Conservation (phyloP, 495 filamentous ascomycete species). For the Penicillium subrubescens region DNA sequence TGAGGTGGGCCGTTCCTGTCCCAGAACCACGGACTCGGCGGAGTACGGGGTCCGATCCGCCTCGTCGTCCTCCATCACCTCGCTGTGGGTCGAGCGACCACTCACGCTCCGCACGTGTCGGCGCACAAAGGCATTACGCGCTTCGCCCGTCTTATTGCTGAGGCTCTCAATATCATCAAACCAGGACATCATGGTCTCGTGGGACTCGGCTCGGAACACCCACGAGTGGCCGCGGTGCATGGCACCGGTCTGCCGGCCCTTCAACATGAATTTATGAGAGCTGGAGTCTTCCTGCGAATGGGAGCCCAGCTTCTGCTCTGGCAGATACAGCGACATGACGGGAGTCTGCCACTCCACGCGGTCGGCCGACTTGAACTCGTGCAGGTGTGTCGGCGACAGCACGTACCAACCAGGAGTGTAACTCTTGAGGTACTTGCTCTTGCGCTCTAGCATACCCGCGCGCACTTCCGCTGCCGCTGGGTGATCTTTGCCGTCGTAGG, state of each 20-base stretch:
- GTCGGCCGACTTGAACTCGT: constrained; percentile 95
- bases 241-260: constrained; percentile 87
- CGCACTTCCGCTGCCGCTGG: constrained; percentile 83
- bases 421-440: constrained; percentile 98
- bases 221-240: constrained; percentile 96
- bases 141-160: constrained; percentile 86
- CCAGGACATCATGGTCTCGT: constrained; percentile 97
- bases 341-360: constrained; percentile 69
- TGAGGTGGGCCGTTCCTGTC: constrained; percentile 47
- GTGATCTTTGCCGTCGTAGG: constrained; percentile 92
- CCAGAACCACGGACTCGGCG: constrained; percentile 52
- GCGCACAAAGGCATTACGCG: constrained; percentile 82
- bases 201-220: constrained; percentile 94
- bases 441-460: constrained; percentile 89
- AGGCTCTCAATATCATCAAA: constrained; percentile 88
- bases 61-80: constrained; percentile 85
- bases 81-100: constrained; percentile 66
- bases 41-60: constrained; percentile 75
- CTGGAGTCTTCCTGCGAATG: constrained; percentile 81
- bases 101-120: constrained; percentile 75
- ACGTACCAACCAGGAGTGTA: constrained; percentile 99
- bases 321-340: constrained; percentile 93
- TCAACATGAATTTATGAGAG: constrained; percentile 98
- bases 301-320: constrained; percentile 92
- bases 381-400: constrained; percentile 90